Percentiles rank a stretch among this genome's conserved stretches.
These are phyloP conservation scores for Tanacetum coccineum DNA, from an alignment of 129 eudicot genomes.

Conservation along the genomic window DNA sequence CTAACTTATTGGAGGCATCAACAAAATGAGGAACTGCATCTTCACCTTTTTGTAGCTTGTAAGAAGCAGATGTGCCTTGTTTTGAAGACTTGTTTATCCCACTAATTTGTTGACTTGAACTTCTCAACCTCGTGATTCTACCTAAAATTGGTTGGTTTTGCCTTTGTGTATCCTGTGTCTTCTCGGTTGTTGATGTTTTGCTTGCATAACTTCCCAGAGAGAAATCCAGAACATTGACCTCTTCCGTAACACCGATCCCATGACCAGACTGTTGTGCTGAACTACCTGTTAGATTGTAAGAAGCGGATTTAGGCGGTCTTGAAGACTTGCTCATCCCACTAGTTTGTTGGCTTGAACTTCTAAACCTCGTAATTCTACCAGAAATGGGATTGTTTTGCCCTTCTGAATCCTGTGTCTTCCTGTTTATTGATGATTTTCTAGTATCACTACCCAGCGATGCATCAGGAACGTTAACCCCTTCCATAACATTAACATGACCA, in stretches of 20 bases:
- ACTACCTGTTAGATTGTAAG: background rate
- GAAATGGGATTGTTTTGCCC: conserved; percentile 9
- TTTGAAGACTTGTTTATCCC: conserved; percentile 23
- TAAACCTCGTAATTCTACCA: conserved; percentile 39
- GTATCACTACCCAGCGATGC: conserved; percentile 25
- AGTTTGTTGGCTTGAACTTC: conserved; percentile 26
- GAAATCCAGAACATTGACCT: conserved; percentile 16
- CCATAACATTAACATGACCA: conserved; percentile 25
- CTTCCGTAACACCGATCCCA: conserved; percentile 23
- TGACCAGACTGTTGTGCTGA: conserved; percentile 16
- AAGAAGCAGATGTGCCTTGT: conserved; percentile 23
- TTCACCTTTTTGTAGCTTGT: conserved; percentile 28
- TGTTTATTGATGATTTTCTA: conserved; percentile 20
- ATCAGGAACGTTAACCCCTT: conserved; percentile 16
- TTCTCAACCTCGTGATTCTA: conserved; percentile 36
- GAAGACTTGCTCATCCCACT: conserved; percentile 19
- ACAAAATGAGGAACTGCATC: conserved; percentile 22
- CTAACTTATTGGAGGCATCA: conserved; percentile 30
- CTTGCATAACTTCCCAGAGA: conserved; percentile 28
- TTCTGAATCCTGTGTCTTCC: conserved; percentile 23
- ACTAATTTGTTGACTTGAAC: conserved; percentile 27
- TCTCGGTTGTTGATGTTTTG: conserved; percentile 25
- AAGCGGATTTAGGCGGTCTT: background rate
- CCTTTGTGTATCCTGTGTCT: conserved; percentile 25
- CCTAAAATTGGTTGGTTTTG: conserved; percentile 21